Evolutionary conservation across 768 basidiomycete species (phyloP).

Genomic region (Ephemerocybe angulata): DNA sequence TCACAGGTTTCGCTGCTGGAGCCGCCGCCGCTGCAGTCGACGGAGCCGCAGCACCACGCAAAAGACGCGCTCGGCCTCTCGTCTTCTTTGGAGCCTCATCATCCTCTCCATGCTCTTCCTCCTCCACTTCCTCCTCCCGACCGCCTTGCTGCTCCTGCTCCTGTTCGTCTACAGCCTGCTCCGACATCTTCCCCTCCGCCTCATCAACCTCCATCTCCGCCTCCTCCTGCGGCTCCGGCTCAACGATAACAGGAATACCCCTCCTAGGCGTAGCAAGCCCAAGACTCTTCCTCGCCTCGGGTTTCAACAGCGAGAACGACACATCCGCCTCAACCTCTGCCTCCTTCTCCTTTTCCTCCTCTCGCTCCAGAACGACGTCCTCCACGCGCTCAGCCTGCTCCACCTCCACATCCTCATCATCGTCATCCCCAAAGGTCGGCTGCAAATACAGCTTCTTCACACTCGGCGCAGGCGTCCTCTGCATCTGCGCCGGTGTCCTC

Average conservation of each 20-base stretch:
- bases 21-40: conserved; percentile 23
- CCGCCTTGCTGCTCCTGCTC: background rate
- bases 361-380: background rate
- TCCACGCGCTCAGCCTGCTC: background rate
- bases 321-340: conserved; percentile 2
- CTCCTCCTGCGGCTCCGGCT: background rate
- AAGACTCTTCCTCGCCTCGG: conserved; percentile 15
- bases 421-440: background rate
- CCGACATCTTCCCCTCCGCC: background rate
- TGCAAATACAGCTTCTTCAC: conserved; percentile 7
- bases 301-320: conserved; percentile 20
- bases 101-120: conserved; percentile 2
- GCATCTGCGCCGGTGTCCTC: background rate
- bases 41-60: conserved; percentile 8
- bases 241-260: background rate
- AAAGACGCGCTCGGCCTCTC: background rate
- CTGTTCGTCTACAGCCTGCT: background rate
- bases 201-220: conserved; percentile 13
- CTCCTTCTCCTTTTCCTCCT: background rate
- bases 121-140: background rate
- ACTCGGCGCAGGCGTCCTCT: background rate
- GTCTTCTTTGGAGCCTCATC: background rate
- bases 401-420: background rate
- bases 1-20: background rate
- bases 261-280: background rate